These are phyloP conservation scores for Sequoiadendron giganteum DNA, from an alignment of 75 land plant genomes.

Conservation along the genomic window DNA sequence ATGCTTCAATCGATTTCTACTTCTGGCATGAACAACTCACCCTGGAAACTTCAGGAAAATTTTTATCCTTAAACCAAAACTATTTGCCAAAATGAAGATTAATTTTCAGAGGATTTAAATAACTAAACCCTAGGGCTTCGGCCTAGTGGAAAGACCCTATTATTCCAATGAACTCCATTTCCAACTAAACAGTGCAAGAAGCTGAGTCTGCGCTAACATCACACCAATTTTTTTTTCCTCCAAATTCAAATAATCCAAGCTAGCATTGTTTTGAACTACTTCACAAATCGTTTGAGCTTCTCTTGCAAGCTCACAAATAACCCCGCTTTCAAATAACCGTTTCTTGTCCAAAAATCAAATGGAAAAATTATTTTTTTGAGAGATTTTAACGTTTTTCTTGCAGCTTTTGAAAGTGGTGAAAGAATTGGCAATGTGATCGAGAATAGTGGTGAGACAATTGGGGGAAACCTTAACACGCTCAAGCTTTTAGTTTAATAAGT, in stretches of 20 bases:
- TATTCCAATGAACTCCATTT: background rate
- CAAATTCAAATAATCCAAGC: background rate
- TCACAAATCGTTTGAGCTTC: background rate
- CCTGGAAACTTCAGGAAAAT: background rate
- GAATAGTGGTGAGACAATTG: slow-evolving; percentile 12
- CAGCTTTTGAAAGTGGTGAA: background rate
- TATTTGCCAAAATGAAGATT: background rate
- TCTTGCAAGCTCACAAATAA: background rate
- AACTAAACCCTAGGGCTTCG: background rate
- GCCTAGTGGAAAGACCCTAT: background rate
- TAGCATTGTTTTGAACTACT: background rate
- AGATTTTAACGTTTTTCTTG: background rate
- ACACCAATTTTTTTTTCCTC: background rate
- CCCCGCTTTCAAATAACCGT: background rate
- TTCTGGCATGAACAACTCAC: background rate
- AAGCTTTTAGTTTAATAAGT: slow-evolving; percentile 13
- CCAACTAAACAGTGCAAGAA: background rate
- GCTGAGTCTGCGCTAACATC: background rate
- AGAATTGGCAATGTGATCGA: slow-evolving; percentile 8
- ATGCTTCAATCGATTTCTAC: background rate
- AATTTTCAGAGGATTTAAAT: background rate
- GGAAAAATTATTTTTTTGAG: background rate
- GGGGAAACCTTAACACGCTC: slow-evolving; percentile 16
- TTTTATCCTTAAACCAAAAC: background rate
- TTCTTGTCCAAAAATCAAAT: background rate